These are phyloP conservation scores for Fusarium dlaminii DNA, from an alignment of 2,329 filamentous ascomycete genomes.

Conservation along the genomic window DNA sequence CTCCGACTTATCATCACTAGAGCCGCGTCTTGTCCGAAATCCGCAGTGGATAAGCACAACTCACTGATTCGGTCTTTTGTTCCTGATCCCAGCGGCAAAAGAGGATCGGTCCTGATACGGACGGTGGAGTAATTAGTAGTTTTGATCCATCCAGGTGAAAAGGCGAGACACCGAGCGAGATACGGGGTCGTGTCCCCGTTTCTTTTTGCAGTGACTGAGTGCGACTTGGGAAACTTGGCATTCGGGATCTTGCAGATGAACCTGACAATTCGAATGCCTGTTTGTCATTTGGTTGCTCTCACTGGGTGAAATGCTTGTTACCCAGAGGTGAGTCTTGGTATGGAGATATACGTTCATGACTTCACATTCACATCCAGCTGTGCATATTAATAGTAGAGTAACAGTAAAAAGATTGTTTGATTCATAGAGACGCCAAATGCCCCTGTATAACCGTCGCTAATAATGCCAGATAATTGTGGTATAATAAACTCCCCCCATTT, in stretches of 20 bases:
- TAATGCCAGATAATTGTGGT: conserved; percentile 37
- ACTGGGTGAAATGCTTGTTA: conserved; percentile 11
- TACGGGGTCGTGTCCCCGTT: background rate
- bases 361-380: background rate
- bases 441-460: conserved; percentile 39
- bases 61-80: background rate
- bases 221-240: conserved; percentile 20
- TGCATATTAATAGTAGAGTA: background rate
- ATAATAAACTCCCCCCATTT: conserved; percentile 31
- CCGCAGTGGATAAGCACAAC: conserved; percentile 10
- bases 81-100: conserved; percentile 11
- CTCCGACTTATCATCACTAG: conserved; percentile 1
- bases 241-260: conserved; percentile 28
- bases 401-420: conserved; percentile 27
- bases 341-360: background rate
- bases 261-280: conserved; percentile 11
- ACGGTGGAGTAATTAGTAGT: background rate
- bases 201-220: conserved; percentile 2
- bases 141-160: conserved; percentile 9
- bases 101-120: conserved; percentile 11
- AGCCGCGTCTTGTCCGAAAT: background rate
- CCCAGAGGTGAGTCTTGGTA: conserved; percentile 3
- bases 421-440: conserved; percentile 35
- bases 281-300: conserved; percentile 26
- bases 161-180: conserved; percentile 22